Conservation (phyloP, 352 stramenopile species). For the Pythium utonaiense region DNA sequence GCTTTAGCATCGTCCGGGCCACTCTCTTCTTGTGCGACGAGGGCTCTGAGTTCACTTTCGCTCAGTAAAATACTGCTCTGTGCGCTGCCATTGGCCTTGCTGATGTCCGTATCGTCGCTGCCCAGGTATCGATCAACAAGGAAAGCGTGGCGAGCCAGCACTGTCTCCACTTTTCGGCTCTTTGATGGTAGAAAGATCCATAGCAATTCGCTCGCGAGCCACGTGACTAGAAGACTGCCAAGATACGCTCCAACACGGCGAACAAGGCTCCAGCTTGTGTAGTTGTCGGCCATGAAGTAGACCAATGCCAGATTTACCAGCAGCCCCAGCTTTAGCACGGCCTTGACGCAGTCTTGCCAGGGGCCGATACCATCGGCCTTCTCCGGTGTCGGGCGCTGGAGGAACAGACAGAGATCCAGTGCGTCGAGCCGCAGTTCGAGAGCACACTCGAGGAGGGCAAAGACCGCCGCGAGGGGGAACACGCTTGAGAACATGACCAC, state of each 20-base stretch:
- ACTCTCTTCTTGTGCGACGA: neutral
- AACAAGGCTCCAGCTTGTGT: conserved; percentile 16
- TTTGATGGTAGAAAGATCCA: conserved; percentile 14
- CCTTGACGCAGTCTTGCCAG: conserved; percentile 19
- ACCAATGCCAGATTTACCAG: conserved; percentile 23
- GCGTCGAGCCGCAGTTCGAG: conserved; percentile 30
- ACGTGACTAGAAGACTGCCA: conserved; percentile 10
- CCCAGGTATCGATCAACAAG: conserved; percentile 26
- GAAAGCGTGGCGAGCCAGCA: conserved; percentile 23
- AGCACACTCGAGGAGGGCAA: conserved; percentile 23
- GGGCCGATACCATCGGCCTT: conserved; percentile 25
- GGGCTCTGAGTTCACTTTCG: conserved; percentile 1
- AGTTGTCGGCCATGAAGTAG: conserved; percentile 29
- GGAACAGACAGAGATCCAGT: conserved; percentile 24
- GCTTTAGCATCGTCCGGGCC: neutral
- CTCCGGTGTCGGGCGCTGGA: conserved; percentile 20
- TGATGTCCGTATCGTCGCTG: neutral
- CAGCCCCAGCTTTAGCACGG: conserved; percentile 13
- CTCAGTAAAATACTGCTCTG: neutral
- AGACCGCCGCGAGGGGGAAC: conserved; percentile 12
- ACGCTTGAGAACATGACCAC: conserved; percentile 22
- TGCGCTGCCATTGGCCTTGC: too few relatives aligned
- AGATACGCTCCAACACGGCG: conserved; percentile 25
- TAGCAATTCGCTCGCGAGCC: conserved; percentile 17
- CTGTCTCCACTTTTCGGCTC: neutral